Conservation (phyloP, 176 grass and related monocot species). For the Oryza glaberrima region DNA sequence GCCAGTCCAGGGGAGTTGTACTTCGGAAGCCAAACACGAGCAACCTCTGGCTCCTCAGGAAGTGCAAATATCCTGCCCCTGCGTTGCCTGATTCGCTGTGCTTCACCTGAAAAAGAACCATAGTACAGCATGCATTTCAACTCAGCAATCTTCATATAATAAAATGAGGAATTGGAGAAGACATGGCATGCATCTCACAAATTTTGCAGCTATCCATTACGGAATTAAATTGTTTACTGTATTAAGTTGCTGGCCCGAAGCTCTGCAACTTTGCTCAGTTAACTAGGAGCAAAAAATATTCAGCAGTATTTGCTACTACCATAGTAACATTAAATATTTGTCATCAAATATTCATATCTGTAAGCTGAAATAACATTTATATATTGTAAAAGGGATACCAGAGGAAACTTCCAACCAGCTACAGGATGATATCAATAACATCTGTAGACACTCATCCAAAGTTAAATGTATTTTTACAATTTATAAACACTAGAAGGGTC, state of each 20-base stretch:
- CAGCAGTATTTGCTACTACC: background rate
- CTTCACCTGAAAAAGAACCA: slow-evolving; percentile 65
- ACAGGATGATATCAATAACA: slow-evolving; percentile 6
- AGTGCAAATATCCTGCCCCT: slow-evolving; percentile 92
- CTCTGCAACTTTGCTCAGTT: background rate
- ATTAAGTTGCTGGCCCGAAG: background rate
- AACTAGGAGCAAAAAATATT: background rate
- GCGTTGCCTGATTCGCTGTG: slow-evolving; percentile 68
- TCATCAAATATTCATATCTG: background rate
- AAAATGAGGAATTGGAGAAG: slow-evolving; percentile 17
- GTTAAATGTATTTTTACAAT: background rate
- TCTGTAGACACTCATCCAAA: background rate
- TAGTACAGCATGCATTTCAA: background rate
- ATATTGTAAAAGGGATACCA: slow-evolving; percentile 9
- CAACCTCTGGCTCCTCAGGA: slow-evolving; percentile 77
- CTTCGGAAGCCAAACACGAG: slow-evolving; percentile 87
- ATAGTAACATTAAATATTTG: background rate
- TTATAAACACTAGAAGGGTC: background rate
- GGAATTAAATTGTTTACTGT: slow-evolving; percentile 5
- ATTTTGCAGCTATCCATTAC: slow-evolving; percentile 20
- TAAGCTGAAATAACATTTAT: slow-evolving; percentile 22
- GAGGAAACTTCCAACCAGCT: background rate
- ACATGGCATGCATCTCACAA: background rate
- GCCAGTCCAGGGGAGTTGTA: slow-evolving; percentile 80
- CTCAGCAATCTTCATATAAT: background rate